Evolutionary conservation across 208 protist species (phyloP), one percentile per base, ranked within the genome.

Genomic region (Crithidia bombi): DNA sequence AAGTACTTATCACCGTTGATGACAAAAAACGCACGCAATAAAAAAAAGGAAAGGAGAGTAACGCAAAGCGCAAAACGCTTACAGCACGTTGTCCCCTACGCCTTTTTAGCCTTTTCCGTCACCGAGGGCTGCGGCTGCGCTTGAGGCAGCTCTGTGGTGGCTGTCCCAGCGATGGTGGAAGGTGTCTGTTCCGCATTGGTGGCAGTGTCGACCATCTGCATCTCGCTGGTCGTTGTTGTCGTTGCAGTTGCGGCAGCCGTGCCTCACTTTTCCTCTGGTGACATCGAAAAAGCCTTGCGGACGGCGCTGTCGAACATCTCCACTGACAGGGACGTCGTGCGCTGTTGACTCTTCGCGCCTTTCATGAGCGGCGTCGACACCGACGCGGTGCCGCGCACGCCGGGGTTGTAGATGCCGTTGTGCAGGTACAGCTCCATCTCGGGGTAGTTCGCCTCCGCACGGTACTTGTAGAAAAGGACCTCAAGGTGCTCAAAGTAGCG

Each of bases 371-470:
- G 71, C 15, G 57, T 81, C n/a, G 55, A 6, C 32, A 44, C 32
- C n/a, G 65, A 62, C 21, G 65, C 5, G 33, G 51, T 70, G 36
- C 65, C 52, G 21, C 65, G 43, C 28, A 70, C 65, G 15, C 86
- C 86, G n/a, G 89, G 85, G 64, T 91, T 70, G 55, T 70, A 91
- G 26, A 94, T 75, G 36, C 89, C 86, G 74, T 92, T 87, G 32
- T 87, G 86, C 65, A 91, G 83, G 65, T 89, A 94, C 11, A 84
- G 86, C 62, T 91, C 85, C 90, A 95, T 91, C 35, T 86, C 68
- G 7, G 87, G 83, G 67, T 93, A 95, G 26, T 85, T 85, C 4
- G 83, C 85, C 61, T 73, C 79, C 4, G 66, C 87, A 52, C 90
- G 86, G 50, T 82, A 78, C 30, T 83, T 79, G 70, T 91, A 92